Evolutionary conservation across 2,329 filamentous ascomycete genomes (phyloP).

Genomic region (Colletotrichum karsti): DNA sequence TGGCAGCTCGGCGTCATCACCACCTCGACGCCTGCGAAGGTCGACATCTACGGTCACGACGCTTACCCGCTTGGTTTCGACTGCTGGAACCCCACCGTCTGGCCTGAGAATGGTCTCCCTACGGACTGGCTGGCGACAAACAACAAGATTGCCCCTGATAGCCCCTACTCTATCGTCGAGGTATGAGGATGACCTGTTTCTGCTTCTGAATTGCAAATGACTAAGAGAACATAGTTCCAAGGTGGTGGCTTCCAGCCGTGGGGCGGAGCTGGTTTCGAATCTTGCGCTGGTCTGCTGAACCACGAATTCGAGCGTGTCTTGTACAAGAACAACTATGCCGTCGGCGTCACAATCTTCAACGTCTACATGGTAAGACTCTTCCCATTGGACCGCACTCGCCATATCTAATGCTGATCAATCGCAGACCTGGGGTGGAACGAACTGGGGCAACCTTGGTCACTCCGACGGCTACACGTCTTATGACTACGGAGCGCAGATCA

Average conservation of each 20-base stretch:
- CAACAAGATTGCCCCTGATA: conserved; percentile 64
- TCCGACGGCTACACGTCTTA: conserved; percentile 65
- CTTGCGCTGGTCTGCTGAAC: conserved; percentile 70
- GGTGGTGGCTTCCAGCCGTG: conserved; percentile 74
- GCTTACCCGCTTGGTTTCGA: conserved; percentile 54
- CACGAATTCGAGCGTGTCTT: conserved; percentile 77
- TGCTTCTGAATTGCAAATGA: neutral
- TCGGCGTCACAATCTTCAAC: conserved; percentile 71
- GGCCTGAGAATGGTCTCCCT: conserved; percentile 66
- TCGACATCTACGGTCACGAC: conserved; percentile 59
- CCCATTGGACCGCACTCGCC: too few relatives aligned
- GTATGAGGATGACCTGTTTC: conserved; percentile 33
- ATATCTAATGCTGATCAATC: neutral
- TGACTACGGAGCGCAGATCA: conserved; percentile 60
- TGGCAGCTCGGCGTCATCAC: conserved; percentile 39
- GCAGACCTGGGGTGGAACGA: conserved; percentile 74
- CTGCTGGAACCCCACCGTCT: conserved; percentile 57
- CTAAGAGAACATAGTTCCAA: conserved; percentile 53
- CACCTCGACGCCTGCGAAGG: conserved; percentile 28
- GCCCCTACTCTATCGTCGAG: conserved; percentile 74
- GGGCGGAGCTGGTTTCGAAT: conserved; percentile 74
- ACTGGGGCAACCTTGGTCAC: conserved; percentile 79
- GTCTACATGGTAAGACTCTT: conserved; percentile 70
- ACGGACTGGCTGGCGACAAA: conserved; percentile 66
- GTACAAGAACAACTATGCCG: conserved; percentile 75